These are phyloP conservation scores for Chlorella sp. DNA, from an alignment of 139 green algal genomes.

Conservation along the genomic window DNA sequence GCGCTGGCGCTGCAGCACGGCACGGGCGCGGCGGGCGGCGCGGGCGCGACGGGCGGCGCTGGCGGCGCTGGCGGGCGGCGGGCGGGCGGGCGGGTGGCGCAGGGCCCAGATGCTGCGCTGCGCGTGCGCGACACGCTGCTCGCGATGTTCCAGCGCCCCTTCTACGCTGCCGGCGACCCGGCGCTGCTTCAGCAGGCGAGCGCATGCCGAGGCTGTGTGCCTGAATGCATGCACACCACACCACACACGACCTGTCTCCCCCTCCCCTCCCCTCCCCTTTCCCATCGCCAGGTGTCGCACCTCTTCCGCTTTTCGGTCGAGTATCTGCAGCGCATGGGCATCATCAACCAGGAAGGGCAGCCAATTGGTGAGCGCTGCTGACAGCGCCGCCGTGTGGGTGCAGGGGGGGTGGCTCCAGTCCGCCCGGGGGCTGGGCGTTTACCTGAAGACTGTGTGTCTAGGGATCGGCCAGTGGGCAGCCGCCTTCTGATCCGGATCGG, in stretches of 20 bases:
- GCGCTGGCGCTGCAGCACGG: constrained; percentile 12
- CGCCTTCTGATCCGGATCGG: no score
- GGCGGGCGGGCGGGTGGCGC: no score
- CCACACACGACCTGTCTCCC: no score
- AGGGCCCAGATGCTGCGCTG: no score
- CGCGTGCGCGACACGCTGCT: neutral
- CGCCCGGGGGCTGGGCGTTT: no score
- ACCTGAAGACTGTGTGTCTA: no score
- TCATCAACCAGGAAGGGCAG: constrained; percentile 23
- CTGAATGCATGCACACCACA: no score
- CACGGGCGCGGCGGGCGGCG: neutral
- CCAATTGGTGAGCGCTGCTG: constrained; percentile 12
- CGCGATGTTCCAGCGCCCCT: constrained; percentile 19
- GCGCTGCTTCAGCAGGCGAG: constrained; percentile 26
- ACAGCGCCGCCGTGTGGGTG: neutral
- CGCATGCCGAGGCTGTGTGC: no score
- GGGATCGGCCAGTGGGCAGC: no score
- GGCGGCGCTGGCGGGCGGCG: neutral
- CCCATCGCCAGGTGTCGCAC: constrained; percentile 41
- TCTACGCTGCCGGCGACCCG: constrained; percentile 13
- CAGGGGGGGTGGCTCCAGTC: no score
- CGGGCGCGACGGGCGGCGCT: neutral
- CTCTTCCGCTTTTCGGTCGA: constrained; percentile 28
- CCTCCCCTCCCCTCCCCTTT: no score
- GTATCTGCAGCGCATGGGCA: constrained; percentile 21